Conservation (phyloP, 2,329 filamentous ascomycete species). For the Colletotrichum acutatum region DNA sequence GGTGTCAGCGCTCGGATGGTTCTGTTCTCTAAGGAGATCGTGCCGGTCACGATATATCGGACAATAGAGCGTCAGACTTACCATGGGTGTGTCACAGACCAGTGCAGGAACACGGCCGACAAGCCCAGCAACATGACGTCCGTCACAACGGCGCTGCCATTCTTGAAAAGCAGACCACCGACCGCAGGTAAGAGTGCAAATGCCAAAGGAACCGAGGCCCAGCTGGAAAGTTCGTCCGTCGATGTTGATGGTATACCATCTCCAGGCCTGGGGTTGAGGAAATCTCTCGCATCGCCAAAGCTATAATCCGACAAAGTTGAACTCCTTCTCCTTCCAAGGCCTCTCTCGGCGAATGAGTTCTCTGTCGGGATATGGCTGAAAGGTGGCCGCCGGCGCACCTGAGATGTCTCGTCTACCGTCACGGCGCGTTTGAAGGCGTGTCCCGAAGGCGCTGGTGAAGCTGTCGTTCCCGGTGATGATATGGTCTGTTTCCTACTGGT, state of each 20-base stretch:
- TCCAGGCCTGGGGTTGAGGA: slow-evolving; percentile 66
- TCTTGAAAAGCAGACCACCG: slow-evolving; percentile 85
- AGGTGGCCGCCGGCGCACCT: slow-evolving; percentile 39
- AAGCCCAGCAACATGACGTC: slow-evolving; percentile 85
- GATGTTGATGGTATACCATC: slow-evolving; percentile 16
- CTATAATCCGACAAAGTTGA: slow-evolving; percentile 84
- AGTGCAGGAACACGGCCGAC: slow-evolving; percentile 88
- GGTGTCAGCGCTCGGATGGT: slow-evolving; percentile 25
- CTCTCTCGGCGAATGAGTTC: slow-evolving; percentile 41
- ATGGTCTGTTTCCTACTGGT: slow-evolving; percentile 33
- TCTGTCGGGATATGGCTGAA: slow-evolving; percentile 40
- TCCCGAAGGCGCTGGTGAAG: slow-evolving; percentile 41
- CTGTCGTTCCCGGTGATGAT: slow-evolving; percentile 24
- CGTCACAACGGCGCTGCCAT: slow-evolving; percentile 85
- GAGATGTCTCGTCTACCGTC: slow-evolving; percentile 49
- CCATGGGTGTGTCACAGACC: slow-evolving; percentile 93
- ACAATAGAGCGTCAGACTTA: slow-evolving; percentile 52
- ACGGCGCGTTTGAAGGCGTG: slow-evolving; percentile 54
- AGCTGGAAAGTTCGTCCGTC: slow-evolving; percentile 60
- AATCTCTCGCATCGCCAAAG: slow-evolving; percentile 74
- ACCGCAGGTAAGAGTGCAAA: slow-evolving; percentile 88
- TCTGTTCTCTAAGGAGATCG: neutral
- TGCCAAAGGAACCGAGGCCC: slow-evolving; percentile 83
- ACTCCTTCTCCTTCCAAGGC: slow-evolving; percentile 68
- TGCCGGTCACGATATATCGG: neutral